A percentile compares a stretch with the other conserved stretches of the same genome.
Evolutionary conservation across 2,329 filamentous ascomycete species (phyloP).

Genomic region (Penicillium palitans): DNA sequence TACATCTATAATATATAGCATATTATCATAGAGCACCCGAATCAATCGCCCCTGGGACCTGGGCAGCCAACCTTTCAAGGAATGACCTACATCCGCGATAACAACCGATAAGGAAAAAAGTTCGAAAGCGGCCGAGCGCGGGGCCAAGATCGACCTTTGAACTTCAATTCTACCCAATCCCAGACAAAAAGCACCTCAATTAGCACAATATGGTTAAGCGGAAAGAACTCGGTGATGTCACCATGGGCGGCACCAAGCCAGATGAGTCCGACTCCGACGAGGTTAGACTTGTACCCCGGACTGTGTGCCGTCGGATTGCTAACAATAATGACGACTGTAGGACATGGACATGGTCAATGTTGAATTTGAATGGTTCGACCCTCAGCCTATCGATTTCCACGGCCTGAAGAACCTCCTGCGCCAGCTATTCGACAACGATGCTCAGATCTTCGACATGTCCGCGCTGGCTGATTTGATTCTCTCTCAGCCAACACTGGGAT

Average conservation of each 20-base stretch:
- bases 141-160: constrained; percentile 17
- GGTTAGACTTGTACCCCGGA: constrained; percentile 25
- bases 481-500: constrained; percentile 82
- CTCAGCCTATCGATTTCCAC: constrained; percentile 89
- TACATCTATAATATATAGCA: not conserved
- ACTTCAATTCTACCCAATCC: constrained; percentile 5
- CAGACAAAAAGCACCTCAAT: constrained; percentile 4
- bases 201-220: constrained; percentile 51
- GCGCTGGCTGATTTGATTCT: constrained; percentile 82
- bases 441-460: constrained; percentile 81
- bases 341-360: constrained; percentile 91
- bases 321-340: constrained; percentile 47
- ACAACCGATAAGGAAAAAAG: constrained; percentile 27
- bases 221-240: constrained; percentile 48
- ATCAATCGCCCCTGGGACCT: not conserved
- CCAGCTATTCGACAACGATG: constrained; percentile 89
- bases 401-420: constrained; percentile 86
- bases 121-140: constrained; percentile 24
- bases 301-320: constrained; percentile 5
- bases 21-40: not conserved
- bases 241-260: constrained; percentile 46
- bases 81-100: constrained; percentile 15
- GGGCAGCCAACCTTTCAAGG: not conserved
- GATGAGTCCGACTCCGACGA: constrained; percentile 45
- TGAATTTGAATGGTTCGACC: constrained; percentile 99